Percentiles rank a stretch among this genome's conserved stretches.
phyloP scores from a whole-genome alignment of 2,329 filamentous ascomycete genomes.

The Exophiala xenobiotica region DNA sequence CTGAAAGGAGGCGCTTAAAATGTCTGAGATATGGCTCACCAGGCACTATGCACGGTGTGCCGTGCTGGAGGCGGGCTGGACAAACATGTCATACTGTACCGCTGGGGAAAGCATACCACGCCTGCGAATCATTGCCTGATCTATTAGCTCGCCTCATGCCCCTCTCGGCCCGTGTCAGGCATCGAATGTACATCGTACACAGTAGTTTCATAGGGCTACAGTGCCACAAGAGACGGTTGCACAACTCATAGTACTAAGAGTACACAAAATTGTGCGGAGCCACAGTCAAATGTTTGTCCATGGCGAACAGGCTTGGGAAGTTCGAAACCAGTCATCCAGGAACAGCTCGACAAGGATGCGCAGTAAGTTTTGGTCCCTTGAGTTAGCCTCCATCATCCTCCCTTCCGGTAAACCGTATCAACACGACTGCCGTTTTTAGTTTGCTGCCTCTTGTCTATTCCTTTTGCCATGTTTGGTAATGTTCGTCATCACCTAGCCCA shows the following conservation, averaged over 20 bases:
- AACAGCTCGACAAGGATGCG: not conserved
- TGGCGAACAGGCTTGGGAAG: no score
- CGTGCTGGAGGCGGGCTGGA: no score
- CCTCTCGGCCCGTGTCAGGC: not conserved
- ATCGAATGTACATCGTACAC: not conserved
- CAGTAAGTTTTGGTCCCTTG: not conserved
- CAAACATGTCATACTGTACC: no score
- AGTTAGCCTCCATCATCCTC: not conserved
- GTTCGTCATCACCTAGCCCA: no score
- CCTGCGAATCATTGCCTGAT: no score
- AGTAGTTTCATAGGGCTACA: not conserved
- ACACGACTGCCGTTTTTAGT: not conserved
- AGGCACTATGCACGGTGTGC: no score
- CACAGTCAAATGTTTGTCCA: no score
- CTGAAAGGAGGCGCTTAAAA: no score
- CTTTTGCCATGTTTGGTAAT: not conserved
- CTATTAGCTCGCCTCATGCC: not conserved
- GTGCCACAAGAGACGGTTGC: not conserved
- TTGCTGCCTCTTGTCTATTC: not conserved
- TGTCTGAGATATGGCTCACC: no score
- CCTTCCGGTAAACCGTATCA: not conserved
- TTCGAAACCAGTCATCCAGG: no score
- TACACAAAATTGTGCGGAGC: not conserved
- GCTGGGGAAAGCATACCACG: no score
- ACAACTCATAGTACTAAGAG: no score